Percentiles rank a stretch among this genome's conserved stretches.
These are phyloP conservation scores for Lyophyllum atratum DNA, from an alignment of 768 basidiomycete genomes.

Conservation along the genomic window DNA sequence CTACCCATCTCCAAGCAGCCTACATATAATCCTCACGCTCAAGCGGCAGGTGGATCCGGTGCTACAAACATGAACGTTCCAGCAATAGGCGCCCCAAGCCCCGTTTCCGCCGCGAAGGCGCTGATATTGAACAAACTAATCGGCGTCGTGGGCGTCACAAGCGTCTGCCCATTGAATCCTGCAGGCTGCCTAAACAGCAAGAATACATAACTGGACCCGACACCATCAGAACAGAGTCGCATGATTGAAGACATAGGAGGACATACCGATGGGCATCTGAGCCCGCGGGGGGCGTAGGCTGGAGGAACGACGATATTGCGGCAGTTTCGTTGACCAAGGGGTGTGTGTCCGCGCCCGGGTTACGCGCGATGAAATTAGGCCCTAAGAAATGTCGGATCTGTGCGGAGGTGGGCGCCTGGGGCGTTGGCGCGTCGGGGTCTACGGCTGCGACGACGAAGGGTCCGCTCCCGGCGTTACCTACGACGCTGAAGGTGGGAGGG, in stretches of 20 bases:
- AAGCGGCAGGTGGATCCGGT: slow-evolving; percentile 22
- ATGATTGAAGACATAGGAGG: background rate
- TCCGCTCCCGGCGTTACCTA: slow-evolving; percentile 27
- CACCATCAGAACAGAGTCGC: background rate
- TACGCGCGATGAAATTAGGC: slow-evolving; percentile 35
- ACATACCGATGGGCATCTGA: background rate
- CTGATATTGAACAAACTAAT: slow-evolving; percentile 43
- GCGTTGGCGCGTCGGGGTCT: slow-evolving; percentile 56
- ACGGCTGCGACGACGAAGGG: slow-evolving; percentile 50
- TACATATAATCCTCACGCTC: background rate
- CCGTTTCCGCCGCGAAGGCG: slow-evolving; percentile 38
- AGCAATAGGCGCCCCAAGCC: slow-evolving; percentile 46
- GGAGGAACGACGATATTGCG: slow-evolving; percentile 37
- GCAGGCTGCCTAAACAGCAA: slow-evolving; percentile 46
- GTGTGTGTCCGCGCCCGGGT: background rate
- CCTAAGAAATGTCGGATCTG: slow-evolving; percentile 54
- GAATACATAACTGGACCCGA: slow-evolving; percentile 42
- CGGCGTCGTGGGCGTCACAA: slow-evolving; percentile 37
- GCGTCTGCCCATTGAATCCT: slow-evolving; percentile 40
- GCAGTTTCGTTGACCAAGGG: slow-evolving; percentile 38
- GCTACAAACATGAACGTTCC: slow-evolving; percentile 51
- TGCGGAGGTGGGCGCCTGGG: slow-evolving; percentile 39
- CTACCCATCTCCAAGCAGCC: background rate
- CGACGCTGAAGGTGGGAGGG: slow-evolving; percentile 34
- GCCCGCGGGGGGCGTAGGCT: background rate